Percentiles rank a stretch among this genome's conserved stretches.
These are phyloP conservation scores for Penicillium sp. DNA, from an alignment of 2,329 filamentous ascomycete genomes.

Conservation along the genomic window DNA sequence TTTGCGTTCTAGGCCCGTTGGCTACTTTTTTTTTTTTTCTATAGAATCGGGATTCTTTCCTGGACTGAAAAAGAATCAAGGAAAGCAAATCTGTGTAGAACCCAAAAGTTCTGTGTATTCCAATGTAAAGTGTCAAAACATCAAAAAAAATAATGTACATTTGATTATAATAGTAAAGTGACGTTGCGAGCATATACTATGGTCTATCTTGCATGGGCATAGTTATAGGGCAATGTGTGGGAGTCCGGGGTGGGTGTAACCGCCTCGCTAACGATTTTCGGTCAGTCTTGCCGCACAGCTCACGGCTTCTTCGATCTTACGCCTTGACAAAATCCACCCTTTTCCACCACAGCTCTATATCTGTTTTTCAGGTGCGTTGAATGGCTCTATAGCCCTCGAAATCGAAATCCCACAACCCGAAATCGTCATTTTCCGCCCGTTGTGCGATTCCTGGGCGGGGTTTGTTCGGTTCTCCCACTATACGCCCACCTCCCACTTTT, in stretches of 20 bases:
- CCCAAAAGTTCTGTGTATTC: constrained; percentile 2
- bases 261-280: constrained; percentile 48
- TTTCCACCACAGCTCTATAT: constrained; percentile 36
- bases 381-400: constrained; percentile 19
- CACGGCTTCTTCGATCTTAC: constrained; percentile 35
- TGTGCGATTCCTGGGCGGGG: constrained; percentile 25
- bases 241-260: constrained; percentile 34
- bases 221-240: constrained; percentile 31
- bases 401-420: constrained; percentile 22
- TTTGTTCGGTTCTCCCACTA: constrained; percentile 15
- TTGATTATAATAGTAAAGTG: neutral
- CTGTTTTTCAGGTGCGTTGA: constrained; percentile 37
- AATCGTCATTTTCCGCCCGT: constrained; percentile 25
- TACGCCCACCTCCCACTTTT: constrained; percentile 18
- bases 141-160: neutral
- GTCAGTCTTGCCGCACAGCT: constrained; percentile 43
- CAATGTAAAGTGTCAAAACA: neutral
- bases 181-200: neutral
- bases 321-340: constrained; percentile 39
- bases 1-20: constrained; percentile 20
- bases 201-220: neutral
- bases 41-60: constrained; percentile 19
- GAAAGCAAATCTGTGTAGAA: constrained; percentile 17
- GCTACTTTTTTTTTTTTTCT: constrained; percentile 13
- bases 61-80: constrained; percentile 8